Percentiles rank a stretch among this genome's conserved stretches.
phyloP scores from a whole-genome alignment of 2,329 filamentous ascomycete genomes.

The Tolypocladium nubicola region DNA sequence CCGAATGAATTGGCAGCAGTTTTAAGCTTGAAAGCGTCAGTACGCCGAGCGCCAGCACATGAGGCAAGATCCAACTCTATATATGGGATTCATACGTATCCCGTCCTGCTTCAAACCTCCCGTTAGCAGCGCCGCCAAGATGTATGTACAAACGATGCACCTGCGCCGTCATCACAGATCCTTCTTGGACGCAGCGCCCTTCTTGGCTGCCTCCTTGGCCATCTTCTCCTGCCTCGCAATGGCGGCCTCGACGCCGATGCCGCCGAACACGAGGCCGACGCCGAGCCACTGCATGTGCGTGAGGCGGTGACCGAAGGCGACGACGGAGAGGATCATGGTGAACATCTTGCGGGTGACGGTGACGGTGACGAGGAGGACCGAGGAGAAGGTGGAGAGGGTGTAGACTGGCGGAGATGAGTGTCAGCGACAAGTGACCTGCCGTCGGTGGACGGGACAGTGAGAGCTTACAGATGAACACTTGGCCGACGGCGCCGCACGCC shows the following conservation, averaged over 20 bases:
- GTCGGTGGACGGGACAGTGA: background rate
- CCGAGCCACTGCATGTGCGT: slow-evolving; percentile 88
- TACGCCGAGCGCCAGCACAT: background rate
- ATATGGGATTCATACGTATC: background rate
- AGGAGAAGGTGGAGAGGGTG: slow-evolving; percentile 85
- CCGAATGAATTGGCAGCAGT: background rate
- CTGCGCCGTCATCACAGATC: slow-evolving; percentile 7
- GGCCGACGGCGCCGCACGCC: slow-evolving; percentile 80
- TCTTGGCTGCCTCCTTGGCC: slow-evolving; percentile 60
- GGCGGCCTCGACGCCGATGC: slow-evolving; percentile 80
- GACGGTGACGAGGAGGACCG: slow-evolving; percentile 84
- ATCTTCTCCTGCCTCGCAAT: slow-evolving; percentile 77
- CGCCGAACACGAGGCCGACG: slow-evolving; percentile 86
- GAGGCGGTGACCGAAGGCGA: slow-evolving; percentile 86
- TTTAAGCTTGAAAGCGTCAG: background rate
- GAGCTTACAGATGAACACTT: slow-evolving; percentile 80
- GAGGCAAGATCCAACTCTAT: background rate
- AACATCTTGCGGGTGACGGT: slow-evolving; percentile 98
- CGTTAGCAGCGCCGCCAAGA: background rate
- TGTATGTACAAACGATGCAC: background rate
- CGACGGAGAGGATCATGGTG: slow-evolving; percentile 93
- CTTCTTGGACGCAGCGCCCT: slow-evolving; percentile 22
- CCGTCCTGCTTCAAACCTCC: too few species aligned
- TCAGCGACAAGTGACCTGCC: background rate
- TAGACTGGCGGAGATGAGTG: slow-evolving; percentile 46